Base-by-base conservation (phyloP, 495 filamentous ascomycete species). In the Lindgomyces ingoldianus region DNA sequence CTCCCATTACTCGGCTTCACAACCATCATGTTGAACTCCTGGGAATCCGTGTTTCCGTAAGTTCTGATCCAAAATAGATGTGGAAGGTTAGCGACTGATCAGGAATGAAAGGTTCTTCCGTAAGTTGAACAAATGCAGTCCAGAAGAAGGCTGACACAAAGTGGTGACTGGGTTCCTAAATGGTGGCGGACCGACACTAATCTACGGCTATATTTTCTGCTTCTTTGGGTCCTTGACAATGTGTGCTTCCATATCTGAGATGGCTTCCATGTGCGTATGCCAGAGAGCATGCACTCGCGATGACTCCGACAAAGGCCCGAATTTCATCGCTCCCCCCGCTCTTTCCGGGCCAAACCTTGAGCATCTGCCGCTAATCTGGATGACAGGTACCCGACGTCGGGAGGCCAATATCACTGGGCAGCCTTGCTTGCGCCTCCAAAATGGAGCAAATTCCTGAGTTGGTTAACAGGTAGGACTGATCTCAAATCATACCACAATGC, bases 371-470 rank as follows among this genome's bases (percentile, higher is more conserved):
- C 44, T 21, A 46, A 46, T 18, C n/a, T 21, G 22, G 22, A 46
- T 14, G 53, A 25, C 22, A 59, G 56, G 41, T 61, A 50, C 16
- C 71, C 72, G 6, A 73, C 71, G 1, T 55, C 70, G 2, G 70
- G 70, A 10, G 72, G 73, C 14, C 73, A 74, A 56, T 75, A 74
- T 47, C 67, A 72, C 56, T 74, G 72, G 72, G 72, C 65, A 6
- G 57, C 57, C 1, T 19, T 63, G 11, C 42, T 63, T 12, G 51
- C 50, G 19, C 50, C 60, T 36, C 8, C 41, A 6, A 45, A 56
- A 26, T 63, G 51, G 50, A 47, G 33, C 39, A 63, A 56, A 26
- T 56, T 63, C 26, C 27, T 63, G 19, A 63, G 50, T 41, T 63
- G 50, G 60, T 39, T 55, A 4, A 56, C 50, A 47, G 58, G 48